Percentiles rank a stretch among this genome's conserved stretches.
Conservation (phyloP, 2,329 filamentous ascomycete species). For the Fusarium sp. region DNA sequence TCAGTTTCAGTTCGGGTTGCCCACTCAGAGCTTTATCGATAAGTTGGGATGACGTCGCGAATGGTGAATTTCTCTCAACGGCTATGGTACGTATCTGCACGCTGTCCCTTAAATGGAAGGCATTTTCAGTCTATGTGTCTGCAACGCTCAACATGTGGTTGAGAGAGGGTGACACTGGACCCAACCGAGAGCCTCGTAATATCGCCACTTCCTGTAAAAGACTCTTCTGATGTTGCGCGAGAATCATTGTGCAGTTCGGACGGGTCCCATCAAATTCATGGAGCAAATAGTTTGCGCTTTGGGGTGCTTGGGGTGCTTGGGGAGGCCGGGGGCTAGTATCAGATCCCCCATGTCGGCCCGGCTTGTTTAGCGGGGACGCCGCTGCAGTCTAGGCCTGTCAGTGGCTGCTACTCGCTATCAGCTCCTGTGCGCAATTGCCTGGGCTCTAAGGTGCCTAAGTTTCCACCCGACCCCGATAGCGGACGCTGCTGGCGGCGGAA, state of each 20-base stretch:
- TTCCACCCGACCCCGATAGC: conserved; percentile 25
- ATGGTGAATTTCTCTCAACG: conserved; percentile 38
- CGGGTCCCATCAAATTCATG: conserved; percentile 9
- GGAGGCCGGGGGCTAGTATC: conserved; percentile 16
- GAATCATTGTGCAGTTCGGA: conserved; percentile 30
- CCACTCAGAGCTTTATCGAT: conserved; percentile 44
- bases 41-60: conserved; percentile 43
- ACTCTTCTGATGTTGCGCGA: conserved; percentile 25
- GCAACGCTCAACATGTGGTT: conserved; percentile 17
- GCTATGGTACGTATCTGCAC: conserved; percentile 33
- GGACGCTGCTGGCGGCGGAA: conserved; percentile 17
- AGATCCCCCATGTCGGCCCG: conserved; percentile 32
- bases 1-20: conserved; percentile 9
- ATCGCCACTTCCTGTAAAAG: conserved; percentile 26
- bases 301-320: conserved; percentile 1
- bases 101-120: conserved; percentile 24
- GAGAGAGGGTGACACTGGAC: conserved; percentile 18
- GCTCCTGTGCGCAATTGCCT: neutral
- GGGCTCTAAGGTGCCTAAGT: neutral
- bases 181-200: conserved; percentile 14
- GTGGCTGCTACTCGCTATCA: conserved; percentile 9
- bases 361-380: conserved; percentile 25
- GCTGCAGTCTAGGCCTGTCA: neutral
- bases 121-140: conserved; percentile 9
- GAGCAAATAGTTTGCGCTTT: conserved; percentile 17